phyloP scores from a whole-genome alignment of 192 early-diverging fungal species.

The Jimgerdemannia lactiflua region DNA sequence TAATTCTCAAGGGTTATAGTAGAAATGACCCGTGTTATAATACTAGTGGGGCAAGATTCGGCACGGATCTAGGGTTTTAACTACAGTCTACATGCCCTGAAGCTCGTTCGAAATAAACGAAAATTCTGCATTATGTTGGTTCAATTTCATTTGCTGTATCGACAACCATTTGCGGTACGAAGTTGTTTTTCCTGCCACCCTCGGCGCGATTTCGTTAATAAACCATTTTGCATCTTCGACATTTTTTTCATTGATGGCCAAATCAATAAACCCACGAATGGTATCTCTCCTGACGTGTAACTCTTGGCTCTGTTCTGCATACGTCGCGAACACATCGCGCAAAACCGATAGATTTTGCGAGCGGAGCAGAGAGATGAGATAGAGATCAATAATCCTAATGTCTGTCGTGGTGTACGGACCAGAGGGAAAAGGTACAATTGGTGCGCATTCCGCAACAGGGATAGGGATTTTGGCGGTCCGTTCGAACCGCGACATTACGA shows the following conservation, averaged over 20 bases:
- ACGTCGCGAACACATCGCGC: constrained; percentile 22
- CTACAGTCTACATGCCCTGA: too few species aligned
- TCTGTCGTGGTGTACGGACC: constrained; percentile 23
- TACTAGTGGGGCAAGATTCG: too few species aligned
- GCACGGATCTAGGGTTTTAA: too few species aligned
- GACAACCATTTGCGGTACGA: constrained; percentile 7
- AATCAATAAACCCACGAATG: constrained; percentile 7
- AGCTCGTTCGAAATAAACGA: too few species aligned
- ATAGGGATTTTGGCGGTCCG: constrained; percentile 21
- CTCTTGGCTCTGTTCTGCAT: constrained; percentile 11
- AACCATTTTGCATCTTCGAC: constrained; percentile 23
- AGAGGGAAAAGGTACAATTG: constrained; percentile 31
- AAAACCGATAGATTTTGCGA: constrained; percentile 26
- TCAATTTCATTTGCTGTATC: too few species aligned
- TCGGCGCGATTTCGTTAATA: constrained; percentile 16
- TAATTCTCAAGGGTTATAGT: not conserved
- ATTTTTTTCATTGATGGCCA: constrained; percentile 22
- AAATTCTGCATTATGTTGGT: too few species aligned
- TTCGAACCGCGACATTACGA: constrained; percentile 33
- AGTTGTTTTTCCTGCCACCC: constrained; percentile 3
- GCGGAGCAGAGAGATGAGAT: constrained; percentile 20
- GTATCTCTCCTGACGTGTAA: constrained; percentile 13
- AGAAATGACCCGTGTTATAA: too few species aligned
- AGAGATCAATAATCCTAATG: constrained; percentile 28
- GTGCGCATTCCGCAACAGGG: constrained; percentile 14